Base-by-base conservation (phyloP, 2,329 filamentous ascomycete genomes). In the Hypoxylon sp. region DNA sequence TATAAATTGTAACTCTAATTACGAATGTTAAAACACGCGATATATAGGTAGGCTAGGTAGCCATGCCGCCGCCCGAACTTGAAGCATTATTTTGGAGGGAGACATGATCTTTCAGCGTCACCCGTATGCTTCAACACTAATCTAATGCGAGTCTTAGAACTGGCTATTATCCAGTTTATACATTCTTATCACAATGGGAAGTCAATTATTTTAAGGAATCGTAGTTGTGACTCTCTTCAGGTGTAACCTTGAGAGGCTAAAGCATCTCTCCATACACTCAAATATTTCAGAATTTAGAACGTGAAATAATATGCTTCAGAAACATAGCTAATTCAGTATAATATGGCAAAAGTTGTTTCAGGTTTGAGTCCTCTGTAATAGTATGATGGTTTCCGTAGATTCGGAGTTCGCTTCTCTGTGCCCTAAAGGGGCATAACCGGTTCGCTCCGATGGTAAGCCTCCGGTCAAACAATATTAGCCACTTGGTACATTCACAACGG, bases 341-440 rank as follows among this genome's bases (percentile, higher is more conserved):
- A 30, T 49, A 30, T 49, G 14, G 25, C 11, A 27, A 14, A 49
- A 6, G 30, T 54, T 54, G 33, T 54, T 54, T 54, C 17, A 27
- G 27, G 4, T 25, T 54, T 6, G 5, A 14, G 27, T 10, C 14
- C 6, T n/a, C 11, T 40, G 22, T 25, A 10, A 2, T 6, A 25
- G 4, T 6, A 11, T 20, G n/a, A 10, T 35, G 20, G 22, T 5
- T 17, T 13, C 10, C 6, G 14, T n/a, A n/a, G 8, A 27, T 54
- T 54, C 51, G 51, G 51, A 54, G 51, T 27, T 50, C 31, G 25
- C 27, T 50, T 31, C 13, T 4, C 10, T 31, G 14, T 40, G 25
- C 22, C 50, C 17, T 54, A 54, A 54, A 54, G 31, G 33, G 33
- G 51, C 7, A 27, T 25, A 49, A 30, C 13, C 11, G 6, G 14